Conservation (phyloP, 495 filamentous ascomycete genomes). For the Talaromyces ruber region DNA sequence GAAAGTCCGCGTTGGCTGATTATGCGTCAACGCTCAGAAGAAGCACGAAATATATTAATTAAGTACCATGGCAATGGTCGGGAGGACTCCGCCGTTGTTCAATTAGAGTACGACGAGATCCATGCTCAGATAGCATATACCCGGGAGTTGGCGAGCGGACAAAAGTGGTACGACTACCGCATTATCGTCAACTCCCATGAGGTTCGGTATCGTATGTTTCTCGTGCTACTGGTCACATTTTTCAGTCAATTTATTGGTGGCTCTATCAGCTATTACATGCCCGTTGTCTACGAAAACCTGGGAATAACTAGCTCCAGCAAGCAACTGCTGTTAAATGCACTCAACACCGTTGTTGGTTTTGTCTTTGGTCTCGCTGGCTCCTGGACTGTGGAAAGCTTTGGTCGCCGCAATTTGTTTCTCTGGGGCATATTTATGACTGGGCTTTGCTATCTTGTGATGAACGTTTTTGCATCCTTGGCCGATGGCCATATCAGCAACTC, state of each 20-base stretch:
- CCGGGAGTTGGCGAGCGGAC: slow-evolving; percentile 36
- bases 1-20: slow-evolving; percentile 37
- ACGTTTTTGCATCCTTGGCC: slow-evolving; percentile 38
- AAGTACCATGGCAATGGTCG: slow-evolving; percentile 51
- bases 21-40: slow-evolving; percentile 44
- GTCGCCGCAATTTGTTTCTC: slow-evolving; percentile 48
- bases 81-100: slow-evolving; percentile 41
- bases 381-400: slow-evolving; percentile 45
- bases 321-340: slow-evolving; percentile 49
- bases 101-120: slow-evolving; percentile 53
- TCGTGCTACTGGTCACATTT: slow-evolving; percentile 34
- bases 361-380: slow-evolving; percentile 52
- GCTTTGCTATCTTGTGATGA: slow-evolving; percentile 49
- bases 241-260: slow-evolving; percentile 65
- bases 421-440: slow-evolving; percentile 43
- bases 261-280: slow-evolving; percentile 55
- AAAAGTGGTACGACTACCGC: slow-evolving; percentile 60
- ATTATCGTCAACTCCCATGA: slow-evolving; percentile 53
- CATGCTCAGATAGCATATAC: slow-evolving; percentile 44
- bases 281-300: slow-evolving; percentile 44
- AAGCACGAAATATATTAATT: slow-evolving; percentile 41
- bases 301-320: slow-evolving; percentile 46
- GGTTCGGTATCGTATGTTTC: slow-evolving; percentile 46
- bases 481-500: slow-evolving; percentile 27
- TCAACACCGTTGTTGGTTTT: slow-evolving; percentile 57